Percentiles rank a stretch among this genome's conserved stretches.
phyloP scores from a whole-genome alignment of 768 basidiomycete genomes.

The Trametes maxima region DNA sequence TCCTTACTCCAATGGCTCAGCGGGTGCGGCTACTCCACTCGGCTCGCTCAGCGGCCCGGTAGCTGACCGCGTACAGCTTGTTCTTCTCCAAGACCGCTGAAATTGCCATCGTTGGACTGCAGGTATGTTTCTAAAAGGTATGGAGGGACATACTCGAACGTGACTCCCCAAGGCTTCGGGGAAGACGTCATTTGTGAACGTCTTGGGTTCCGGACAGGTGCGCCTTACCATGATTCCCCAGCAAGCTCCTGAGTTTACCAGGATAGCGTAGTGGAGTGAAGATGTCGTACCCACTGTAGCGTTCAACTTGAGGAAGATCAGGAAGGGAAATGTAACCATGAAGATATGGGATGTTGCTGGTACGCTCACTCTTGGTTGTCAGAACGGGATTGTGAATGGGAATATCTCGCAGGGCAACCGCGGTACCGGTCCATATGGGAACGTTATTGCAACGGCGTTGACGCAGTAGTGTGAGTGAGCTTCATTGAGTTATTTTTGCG shows the following conservation, averaged over 20 bases:
- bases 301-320: constrained; percentile 87
- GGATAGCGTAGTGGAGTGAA: constrained; percentile 75
- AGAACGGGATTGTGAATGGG: constrained; percentile 4
- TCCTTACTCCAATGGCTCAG: constrained; percentile 61
- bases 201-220: constrained; percentile 85
- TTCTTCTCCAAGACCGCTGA: constrained; percentile 90
- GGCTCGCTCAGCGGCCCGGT: not conserved
- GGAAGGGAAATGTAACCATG: constrained; percentile 87
- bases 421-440: constrained; percentile 97
- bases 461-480: constrained; percentile 80
- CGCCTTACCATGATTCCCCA: constrained; percentile 1
- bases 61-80: constrained; percentile 44
- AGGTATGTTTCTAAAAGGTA: constrained; percentile 45
- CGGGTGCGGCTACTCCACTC: constrained; percentile 37
- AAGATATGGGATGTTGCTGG: constrained; percentile 97
- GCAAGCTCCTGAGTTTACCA: not conserved
- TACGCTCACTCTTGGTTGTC: constrained; percentile 36
- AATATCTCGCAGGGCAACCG: constrained; percentile 66
- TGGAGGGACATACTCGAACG: not conserved
- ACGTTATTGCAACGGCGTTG: constrained; percentile 89
- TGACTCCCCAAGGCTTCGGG: constrained; percentile 72
- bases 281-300: constrained; percentile 97
- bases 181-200: constrained; percentile 93
- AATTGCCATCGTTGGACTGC: constrained; percentile 89
- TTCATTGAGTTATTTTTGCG: not conserved